Evolutionary conservation across 345 rosid genomes (phyloP), one percentile per base, ranked within the genome.

Genomic region (Capsella bursapastoris): DNA sequence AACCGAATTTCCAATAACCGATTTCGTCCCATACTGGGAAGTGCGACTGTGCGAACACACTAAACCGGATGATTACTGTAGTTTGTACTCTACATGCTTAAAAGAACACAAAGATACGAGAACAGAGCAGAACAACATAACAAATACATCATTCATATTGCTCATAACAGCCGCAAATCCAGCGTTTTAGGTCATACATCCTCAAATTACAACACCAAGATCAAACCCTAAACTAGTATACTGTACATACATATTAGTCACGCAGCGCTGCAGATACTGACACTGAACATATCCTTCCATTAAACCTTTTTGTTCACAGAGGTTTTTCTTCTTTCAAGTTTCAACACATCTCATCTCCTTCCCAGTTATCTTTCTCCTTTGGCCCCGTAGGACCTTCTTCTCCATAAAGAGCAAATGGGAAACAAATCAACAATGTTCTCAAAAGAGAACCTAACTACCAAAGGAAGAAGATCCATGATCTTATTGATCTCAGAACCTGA

Each of bases 341-440:
- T 77, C 72, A 77, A 59, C 72, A 81, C 68, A 85, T 81, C 79
- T 93, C 98, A 74, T 93, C 97, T 80, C 92, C 96, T 47, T 64
- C 45, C 98, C 98, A 90, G 58, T 93, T 90, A 59, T 89, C 82
- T 55, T 93, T 93, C 84, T 90, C 98, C 80, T 93, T 93, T 1
- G 97, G 98, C 27, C 98, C 98, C 0, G 97, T 89, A 5, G 98
- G 98, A 53, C 98, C 98, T 79, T 93, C 97, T 86, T 93, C 98
- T 0, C 98, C 98, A 8, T 90, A 90, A 11, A 93, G 90, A 81
- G 88, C 93, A 2, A 2, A 92, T 84, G 2, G 98, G 98, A 65
- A 93, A 87, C 87, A 88, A 82, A 57, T 93, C 96, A 18, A 89
- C 71, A 69, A 93, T 77, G 80, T 83, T 88, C 83, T 86, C 92